These are phyloP conservation scores for Boletus pseudopeckii DNA, from an alignment of 768 basidiomycete species.

Conservation along the genomic window DNA sequence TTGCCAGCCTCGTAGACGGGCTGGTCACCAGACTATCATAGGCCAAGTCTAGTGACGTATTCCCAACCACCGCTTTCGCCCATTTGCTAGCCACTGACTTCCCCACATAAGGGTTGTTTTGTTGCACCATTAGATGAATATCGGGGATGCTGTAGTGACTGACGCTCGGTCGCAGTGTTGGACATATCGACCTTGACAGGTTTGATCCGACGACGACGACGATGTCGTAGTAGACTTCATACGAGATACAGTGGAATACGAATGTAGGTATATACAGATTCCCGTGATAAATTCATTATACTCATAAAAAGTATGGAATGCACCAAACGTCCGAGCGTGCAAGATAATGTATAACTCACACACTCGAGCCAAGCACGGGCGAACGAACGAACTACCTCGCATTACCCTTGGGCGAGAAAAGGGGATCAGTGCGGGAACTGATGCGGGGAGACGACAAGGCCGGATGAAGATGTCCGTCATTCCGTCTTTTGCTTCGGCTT, in stretches of 20 bases:
- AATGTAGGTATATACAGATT: conserved; percentile 17
- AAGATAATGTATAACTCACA: not conserved
- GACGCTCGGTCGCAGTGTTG: no score
- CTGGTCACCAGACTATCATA: no score
- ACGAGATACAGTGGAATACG: conserved; percentile 2
- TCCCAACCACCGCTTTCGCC: no score
- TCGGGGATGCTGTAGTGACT: no score
- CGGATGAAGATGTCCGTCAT: conserved; percentile 4
- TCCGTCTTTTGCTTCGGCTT: conserved; percentile 33
- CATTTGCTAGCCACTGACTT: no score
- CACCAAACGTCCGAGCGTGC: not conserved
- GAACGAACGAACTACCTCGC: not conserved
- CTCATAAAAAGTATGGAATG: conserved; percentile 2
- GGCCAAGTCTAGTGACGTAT: no score
- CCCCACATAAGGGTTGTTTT: no score
- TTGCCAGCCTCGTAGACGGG: no score
- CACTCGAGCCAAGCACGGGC: not conserved
- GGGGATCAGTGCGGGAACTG: not conserved
- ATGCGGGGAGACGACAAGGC: no score
- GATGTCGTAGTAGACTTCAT: not conserved
- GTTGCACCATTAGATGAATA: no score
- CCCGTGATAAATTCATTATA: conserved; percentile 7
- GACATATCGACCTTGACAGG: not conserved
- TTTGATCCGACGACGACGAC: not conserved
- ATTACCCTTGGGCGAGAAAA: not conserved